Conservation (phyloP, 805 yeast species). For the Pichia californica region DNA sequence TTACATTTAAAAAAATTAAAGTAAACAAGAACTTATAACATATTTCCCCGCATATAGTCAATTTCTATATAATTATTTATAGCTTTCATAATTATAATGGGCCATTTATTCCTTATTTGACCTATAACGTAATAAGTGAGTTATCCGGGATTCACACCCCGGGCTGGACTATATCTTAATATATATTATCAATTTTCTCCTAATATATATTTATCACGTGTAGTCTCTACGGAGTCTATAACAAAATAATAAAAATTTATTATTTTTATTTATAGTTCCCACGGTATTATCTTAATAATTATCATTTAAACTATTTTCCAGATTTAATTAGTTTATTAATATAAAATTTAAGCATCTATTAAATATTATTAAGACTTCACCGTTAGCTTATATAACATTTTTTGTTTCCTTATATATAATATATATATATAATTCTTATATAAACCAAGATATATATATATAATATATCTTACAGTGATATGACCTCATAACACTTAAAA, state of each 20-base stretch:
- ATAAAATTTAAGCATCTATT: background rate
- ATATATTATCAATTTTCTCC: background rate
- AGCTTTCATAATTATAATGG: slow-evolving; percentile 1
- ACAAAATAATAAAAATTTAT: no score
- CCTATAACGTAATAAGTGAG: slow-evolving; percentile 7
- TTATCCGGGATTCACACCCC: background rate
- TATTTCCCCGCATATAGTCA: slow-evolving; percentile 2
- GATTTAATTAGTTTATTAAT: background rate
- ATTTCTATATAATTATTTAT: slow-evolving; percentile 2
- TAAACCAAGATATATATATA: no score
- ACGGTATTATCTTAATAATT: slow-evolving; percentile 1
- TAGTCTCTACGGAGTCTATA: slow-evolving; percentile 3
- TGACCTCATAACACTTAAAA: slow-evolving; percentile 1
- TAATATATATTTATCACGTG: background rate
- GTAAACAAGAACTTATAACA: background rate
- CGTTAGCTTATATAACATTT: no score
- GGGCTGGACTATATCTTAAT: slow-evolving; percentile 2
- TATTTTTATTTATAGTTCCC: no score
- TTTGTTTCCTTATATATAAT: no score
- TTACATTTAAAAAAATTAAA: background rate
- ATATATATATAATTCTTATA: no score
- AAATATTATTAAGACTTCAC: background rate
- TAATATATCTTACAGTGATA: no score
- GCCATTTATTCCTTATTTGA: background rate
- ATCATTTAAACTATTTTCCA: no score